Base-by-base conservation (phyloP, 1,284 basidiomycete species). In the Ceratobasidium sp. region DNA sequence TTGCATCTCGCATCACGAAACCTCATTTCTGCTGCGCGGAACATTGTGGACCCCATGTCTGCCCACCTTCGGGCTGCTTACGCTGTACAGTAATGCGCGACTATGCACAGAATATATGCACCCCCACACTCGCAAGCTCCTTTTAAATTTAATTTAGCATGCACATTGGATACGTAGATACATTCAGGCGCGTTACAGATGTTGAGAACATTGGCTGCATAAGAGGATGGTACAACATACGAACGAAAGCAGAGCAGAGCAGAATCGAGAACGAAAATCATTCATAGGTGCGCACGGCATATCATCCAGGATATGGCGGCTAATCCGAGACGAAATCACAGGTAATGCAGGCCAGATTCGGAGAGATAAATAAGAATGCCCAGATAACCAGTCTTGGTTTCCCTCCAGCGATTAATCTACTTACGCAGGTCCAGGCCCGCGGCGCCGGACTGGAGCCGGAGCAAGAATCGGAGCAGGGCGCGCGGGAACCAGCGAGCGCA, bases 1-100 rank as follows among this genome's bases (percentile, higher is more conserved):
- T 83, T 93, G 56, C 91, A 92, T 80, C 87, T 90, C 84, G 91
- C 91, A 4, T 88, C 90, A 0, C 87, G 87, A 68, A 88, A 87
- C 19, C 84, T 92, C 48, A 83, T 93, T 46, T 84, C 86, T 46
- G 85, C 90, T 1, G 80, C 93, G 31, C 83, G 87, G 76, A 86
- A 85, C 49, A 85, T 89, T 31, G 84, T 90, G 59, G 86, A 88
- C 78, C 88, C 87, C 9, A 82, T 87, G 81, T 81, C 84, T 6
- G 81, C 81, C n/a, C 86, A 85, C 64, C 71, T 87, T 41, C 82
- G 82, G 74, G 84, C 86, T 34, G 66, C 66, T 19, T 71, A 71
- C 48, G 66, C 53, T 34, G n/a, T 41, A 31, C 41, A 43, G 41
- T 71, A 54, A 68, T 54, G 22, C 39, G 13, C 43, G 19, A 51